Conservation (phyloP, 164 flowering plant genomes). For the Annona squamosa region DNA sequence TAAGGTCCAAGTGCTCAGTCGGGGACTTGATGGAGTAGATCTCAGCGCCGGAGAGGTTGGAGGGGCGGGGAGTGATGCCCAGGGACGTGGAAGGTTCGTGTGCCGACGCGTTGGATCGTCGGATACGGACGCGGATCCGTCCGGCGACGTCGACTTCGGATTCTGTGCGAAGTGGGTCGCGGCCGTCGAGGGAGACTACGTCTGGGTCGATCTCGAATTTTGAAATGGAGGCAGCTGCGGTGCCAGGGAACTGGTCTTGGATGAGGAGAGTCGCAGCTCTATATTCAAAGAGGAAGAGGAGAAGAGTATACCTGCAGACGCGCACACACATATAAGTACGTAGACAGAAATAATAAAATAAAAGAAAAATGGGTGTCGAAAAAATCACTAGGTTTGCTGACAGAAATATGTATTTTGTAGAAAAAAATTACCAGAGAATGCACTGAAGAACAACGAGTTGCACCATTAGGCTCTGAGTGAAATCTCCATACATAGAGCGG, state of each 20-base stretch:
- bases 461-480: constrained; percentile 49
- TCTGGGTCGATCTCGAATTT: constrained; percentile 46
- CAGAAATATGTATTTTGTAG: background rate
- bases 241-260: constrained; percentile 36
- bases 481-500: constrained; percentile 47
- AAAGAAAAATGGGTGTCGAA: background rate
- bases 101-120: constrained; percentile 49
- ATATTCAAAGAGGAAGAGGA: constrained; percentile 48
- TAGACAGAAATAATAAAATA: background rate
- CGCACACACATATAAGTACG: background rate
- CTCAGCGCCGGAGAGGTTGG: constrained; percentile 53
- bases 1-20: constrained; percentile 12
- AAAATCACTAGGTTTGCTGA: background rate
- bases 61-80: constrained; percentile 46
- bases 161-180: constrained; percentile 43
- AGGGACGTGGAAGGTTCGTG: constrained; percentile 36
- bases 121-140: constrained; percentile 43
- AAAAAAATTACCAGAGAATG: constrained; percentile 40
- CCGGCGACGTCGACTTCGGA: constrained; percentile 44
- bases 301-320: constrained; percentile 40
- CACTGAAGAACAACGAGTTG: constrained; percentile 60
- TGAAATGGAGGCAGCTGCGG: constrained; percentile 40
- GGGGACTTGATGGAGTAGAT: constrained; percentile 50
- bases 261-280: constrained; percentile 42
- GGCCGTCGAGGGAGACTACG: constrained; percentile 51